These are phyloP conservation scores for Globisporangium paroecandrum DNA, from an alignment of 352 stramenopile species.

Conservation along the genomic window DNA sequence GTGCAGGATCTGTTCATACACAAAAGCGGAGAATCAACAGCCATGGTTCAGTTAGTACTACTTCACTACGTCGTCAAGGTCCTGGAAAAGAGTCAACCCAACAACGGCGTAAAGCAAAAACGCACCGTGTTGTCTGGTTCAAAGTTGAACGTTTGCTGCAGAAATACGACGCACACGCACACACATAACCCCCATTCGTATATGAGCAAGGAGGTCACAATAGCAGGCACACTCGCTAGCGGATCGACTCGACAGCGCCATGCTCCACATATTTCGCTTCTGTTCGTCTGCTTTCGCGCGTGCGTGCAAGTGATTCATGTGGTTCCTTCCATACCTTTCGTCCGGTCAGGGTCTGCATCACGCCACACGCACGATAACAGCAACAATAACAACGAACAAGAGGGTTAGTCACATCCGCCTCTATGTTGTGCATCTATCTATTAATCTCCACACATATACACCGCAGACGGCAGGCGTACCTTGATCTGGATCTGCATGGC, in stretches of 20 bases:
- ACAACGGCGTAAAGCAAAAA: background rate
- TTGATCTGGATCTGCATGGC: constrained; percentile 87
- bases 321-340: constrained; percentile 42
- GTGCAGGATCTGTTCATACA: constrained; percentile 81
- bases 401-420: background rate
- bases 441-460: background rate
- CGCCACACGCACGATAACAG: background rate
- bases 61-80: too few species aligned
- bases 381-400: background rate
- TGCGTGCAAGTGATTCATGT: background rate
- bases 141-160: constrained; percentile 87
- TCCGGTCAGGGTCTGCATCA: constrained; percentile 73
- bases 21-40: background rate
- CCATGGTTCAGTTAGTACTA: background rate
- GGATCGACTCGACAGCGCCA: background rate
- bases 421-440: background rate
- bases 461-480: constrained; percentile 24
- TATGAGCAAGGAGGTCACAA: background rate
- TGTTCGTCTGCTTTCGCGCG: background rate
- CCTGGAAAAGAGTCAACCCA: constrained; percentile 8
- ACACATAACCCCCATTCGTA: background rate
- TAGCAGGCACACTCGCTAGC: background rate
- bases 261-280: background rate
- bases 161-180: background rate
- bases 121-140: constrained; percentile 79